Evolutionary conservation across 257 asterid genomes (phyloP).

Genomic region (Rhazya stricta): DNA sequence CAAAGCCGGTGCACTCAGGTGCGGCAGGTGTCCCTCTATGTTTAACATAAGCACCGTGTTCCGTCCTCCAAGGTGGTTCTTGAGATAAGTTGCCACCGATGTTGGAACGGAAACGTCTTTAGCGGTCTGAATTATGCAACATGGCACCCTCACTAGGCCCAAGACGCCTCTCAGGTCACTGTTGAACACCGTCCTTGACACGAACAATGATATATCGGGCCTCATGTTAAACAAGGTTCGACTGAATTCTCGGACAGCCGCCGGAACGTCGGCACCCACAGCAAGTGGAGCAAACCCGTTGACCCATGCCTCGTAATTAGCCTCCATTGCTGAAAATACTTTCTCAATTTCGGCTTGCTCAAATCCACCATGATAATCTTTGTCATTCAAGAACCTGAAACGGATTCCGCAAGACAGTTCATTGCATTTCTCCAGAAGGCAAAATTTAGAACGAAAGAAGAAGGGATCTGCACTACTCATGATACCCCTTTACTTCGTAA

Average conservation of each 20-base stretch:
- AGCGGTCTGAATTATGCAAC: constrained; percentile 76
- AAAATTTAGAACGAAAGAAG: neutral
- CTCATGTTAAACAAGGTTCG: constrained; percentile 85
- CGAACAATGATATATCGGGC: constrained; percentile 85
- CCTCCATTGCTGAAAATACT: constrained; percentile 79
- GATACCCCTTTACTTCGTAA: neutral
- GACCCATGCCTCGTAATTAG: constrained; percentile 93
- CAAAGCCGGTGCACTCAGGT: constrained; percentile 78
- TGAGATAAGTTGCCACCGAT: constrained; percentile 67
- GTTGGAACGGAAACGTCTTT: constrained; percentile 79
- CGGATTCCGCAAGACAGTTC: neutral
- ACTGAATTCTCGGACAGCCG: constrained; percentile 77
- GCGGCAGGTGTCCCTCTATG: constrained; percentile 83
- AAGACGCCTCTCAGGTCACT: constrained; percentile 68
- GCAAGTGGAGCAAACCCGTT: constrained; percentile 86
- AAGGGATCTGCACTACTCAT: neutral
- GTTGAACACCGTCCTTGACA: constrained; percentile 60
- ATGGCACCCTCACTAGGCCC: constrained; percentile 76
- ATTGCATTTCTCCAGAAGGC: neutral
- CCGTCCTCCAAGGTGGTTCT: constrained; percentile 76
- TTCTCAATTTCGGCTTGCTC: constrained; percentile 63
- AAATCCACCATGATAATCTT: constrained; percentile 80
- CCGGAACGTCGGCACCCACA: constrained; percentile 97
- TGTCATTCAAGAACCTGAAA: constrained; percentile 64
- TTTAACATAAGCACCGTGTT: constrained; percentile 60